Base-by-base conservation (phyloP, 352 stramenopile species). In the Globisporangium nodosum region DNA sequence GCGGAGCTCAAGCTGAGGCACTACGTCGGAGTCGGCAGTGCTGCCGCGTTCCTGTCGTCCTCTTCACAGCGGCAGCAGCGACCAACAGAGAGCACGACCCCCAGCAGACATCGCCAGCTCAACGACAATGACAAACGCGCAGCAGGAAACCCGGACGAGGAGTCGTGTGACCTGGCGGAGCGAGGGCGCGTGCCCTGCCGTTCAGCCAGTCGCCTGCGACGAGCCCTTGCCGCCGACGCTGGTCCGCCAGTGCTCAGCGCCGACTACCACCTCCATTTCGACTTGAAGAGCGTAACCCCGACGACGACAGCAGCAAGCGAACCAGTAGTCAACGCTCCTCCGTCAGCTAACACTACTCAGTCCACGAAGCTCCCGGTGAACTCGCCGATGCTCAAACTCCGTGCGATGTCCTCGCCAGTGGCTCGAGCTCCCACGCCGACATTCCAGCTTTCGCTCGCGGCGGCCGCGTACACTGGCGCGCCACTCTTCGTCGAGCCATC, bases 401-500 rank as follows among this genome's bases (percentile, higher is more conserved):
- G 55, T 3, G 50, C 55, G 13, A 30, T 63, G 37, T 55, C 56
- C 7, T 63, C 55, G 2, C 55, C 55, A 16, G 30, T 49, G 1
- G 24, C 30, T 12, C 37, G 49, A 27, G 18, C 33, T 5, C 46
- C 43, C 5, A 30, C 13, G 0, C 43, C 45, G 31, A 6, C 45
- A 0, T 24, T 62, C 5, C 54, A 61, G 18, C 40, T 66, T 18
- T 40, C 60, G n/a, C 54, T 75, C 20, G 49, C 67, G 30, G 35
- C 67, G 11, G 60, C 66, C 9, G 66, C 73, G 12, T 88, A 85
- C 47, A 63, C 64, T 16, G 58, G 56, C 15, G 49, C 62, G 13
- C 61, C 67, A 3, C 57, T 73, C 5, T 83, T 86, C 52, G 69
- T 85, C 2, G 73, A 81, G 40, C 73, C 75, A 20, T 84, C 75